Percentiles rank a stretch among this genome's conserved stretches.
phyloP scores from a whole-genome alignment of 768 basidiomycete genomes.

The Boletus rubroflammeus region DNA sequence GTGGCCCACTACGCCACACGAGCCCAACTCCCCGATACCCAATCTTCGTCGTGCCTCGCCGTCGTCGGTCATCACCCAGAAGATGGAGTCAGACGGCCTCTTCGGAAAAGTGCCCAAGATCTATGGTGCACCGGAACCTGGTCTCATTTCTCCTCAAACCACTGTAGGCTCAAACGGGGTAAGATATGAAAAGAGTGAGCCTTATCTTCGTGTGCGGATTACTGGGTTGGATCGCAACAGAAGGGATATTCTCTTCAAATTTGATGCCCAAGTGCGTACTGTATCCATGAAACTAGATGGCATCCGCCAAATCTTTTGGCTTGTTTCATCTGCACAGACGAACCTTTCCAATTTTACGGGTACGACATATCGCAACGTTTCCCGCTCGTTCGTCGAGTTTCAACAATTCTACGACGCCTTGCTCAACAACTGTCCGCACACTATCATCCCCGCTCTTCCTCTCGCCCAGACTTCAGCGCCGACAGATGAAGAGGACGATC shows the following conservation, averaged over 20 bases:
- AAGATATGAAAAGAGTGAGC: constrained; percentile 71
- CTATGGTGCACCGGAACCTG: constrained; percentile 81
- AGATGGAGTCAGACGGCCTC: constrained; percentile 50
- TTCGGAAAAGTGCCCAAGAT: constrained; percentile 83
- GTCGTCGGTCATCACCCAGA: constrained; percentile 45
- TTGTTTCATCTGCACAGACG: constrained; percentile 50
- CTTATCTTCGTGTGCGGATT: constrained; percentile 86
- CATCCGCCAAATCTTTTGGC: not conserved
- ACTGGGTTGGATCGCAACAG: constrained; percentile 92
- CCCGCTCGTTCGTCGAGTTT: constrained; percentile 93
- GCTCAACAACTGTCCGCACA: constrained; percentile 89
- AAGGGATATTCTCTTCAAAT: constrained; percentile 87
- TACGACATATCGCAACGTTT: constrained; percentile 87
- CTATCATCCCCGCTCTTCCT: constrained; percentile 92
- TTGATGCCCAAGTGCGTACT: constrained; percentile 82
- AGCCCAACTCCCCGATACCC: constrained; percentile 67
- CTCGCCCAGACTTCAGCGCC: constrained; percentile 96
- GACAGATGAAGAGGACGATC: constrained; percentile 97
- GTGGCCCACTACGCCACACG: constrained; percentile 81
- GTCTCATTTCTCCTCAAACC: constrained; percentile 73
- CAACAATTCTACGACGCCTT: constrained; percentile 91
- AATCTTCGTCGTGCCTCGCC: constrained; percentile 63
- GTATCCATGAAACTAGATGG: not conserved
- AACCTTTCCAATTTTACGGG: constrained; percentile 91
- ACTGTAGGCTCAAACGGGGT: constrained; percentile 64